These are phyloP conservation scores for Ophiosphaerella korrae DNA, from an alignment of 2,329 filamentous ascomycete genomes.

Conservation along the genomic window DNA sequence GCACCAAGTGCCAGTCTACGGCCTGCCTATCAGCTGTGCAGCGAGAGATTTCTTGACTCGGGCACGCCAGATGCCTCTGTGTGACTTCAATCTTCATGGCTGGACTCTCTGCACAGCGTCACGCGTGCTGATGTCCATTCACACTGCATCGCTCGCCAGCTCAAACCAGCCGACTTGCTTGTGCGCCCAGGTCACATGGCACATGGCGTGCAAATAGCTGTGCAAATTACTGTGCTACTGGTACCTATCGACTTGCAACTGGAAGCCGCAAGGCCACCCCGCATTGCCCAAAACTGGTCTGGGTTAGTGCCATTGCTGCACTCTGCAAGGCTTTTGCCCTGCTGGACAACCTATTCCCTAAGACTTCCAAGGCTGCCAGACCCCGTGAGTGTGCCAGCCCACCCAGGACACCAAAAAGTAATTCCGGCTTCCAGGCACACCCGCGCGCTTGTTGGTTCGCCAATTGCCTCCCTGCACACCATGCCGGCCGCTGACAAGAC, in stretches of 20 bases:
- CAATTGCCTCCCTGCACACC: slow-evolving; percentile 21
- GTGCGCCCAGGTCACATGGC: slow-evolving; percentile 9
- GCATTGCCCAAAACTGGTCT: no score
- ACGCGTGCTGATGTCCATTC: slow-evolving; percentile 25
- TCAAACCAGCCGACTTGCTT: slow-evolving; percentile 6
- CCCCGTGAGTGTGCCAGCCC: slow-evolving; percentile 2
- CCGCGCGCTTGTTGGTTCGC: slow-evolving; percentile 22
- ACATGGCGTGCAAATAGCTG: neutral
- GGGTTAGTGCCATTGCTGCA: neutral
- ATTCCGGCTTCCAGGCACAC: slow-evolving; percentile 6
- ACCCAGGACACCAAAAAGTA: neutral
- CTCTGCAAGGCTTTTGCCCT: slow-evolving; percentile 29
- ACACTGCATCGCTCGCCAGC: neutral
- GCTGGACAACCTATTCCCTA: no score
- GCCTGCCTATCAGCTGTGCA: slow-evolving; percentile 10
- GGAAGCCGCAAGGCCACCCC: neutral
- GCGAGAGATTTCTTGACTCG: no score
- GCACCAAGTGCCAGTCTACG: slow-evolving; percentile 30
- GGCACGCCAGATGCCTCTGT: no score
- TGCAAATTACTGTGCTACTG: slow-evolving; percentile 11
- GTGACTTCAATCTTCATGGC: no score
- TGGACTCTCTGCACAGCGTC: slow-evolving; percentile 28
- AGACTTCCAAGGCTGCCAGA: slow-evolving; percentile 2
- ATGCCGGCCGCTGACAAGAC: slow-evolving; percentile 61
- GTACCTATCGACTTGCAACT: neutral